phyloP scores from a whole-genome alignment of 2,329 filamentous ascomycete species.

The Acephala macrosclerotiorum region DNA sequence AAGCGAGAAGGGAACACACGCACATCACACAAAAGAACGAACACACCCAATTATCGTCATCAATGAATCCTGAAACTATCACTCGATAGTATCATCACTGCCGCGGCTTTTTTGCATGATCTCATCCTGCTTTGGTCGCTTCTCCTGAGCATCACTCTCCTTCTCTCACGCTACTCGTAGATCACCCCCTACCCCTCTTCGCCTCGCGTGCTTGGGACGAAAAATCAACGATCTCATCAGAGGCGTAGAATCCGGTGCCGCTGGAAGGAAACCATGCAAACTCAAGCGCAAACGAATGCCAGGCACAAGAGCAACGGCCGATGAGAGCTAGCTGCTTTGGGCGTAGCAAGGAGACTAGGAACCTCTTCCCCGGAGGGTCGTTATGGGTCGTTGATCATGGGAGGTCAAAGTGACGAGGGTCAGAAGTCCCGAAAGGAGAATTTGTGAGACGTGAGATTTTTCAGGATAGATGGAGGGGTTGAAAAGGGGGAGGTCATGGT shows the following conservation, averaged over 20 bases:
- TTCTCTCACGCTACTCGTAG: neutral
- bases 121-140: neutral
- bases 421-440: too few relatives aligned
- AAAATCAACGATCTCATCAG: neutral
- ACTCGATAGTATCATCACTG: neutral
- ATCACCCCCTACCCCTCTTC: slow-evolving; percentile 1
- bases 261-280: slow-evolving; percentile 3
- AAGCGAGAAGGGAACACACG: neutral
- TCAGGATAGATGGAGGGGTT: neutral
- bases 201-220: neutral
- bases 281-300: slow-evolving; percentile 26
- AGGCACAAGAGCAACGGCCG: slow-evolving; percentile 27
- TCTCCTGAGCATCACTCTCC: neutral
- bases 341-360: slow-evolving; percentile 20
- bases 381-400: neutral
- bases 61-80: slow-evolving; percentile 1
- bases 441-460: neutral
- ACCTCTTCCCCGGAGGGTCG: slow-evolving; percentile 34
- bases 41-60: neutral
- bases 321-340: neutral
- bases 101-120: slow-evolving; percentile 6
- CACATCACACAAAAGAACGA: neutral
- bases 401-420: too few relatives aligned
- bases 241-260: neutral
- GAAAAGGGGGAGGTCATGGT: neutral